phyloP scores from a whole-genome alignment of 345 rosid genomes.

The Barbarea vulgaris region DNA sequence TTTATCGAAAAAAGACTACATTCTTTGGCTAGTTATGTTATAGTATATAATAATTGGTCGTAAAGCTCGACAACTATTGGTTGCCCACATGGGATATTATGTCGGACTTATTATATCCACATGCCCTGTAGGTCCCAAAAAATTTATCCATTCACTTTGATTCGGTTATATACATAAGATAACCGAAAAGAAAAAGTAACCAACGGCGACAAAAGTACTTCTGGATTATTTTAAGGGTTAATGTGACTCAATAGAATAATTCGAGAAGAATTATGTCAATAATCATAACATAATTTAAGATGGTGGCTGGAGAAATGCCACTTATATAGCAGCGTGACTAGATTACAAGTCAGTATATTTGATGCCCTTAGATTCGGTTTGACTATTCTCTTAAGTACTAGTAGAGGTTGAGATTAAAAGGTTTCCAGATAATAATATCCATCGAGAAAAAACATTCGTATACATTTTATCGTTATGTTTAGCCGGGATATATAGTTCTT shows the following conservation, averaged over 20 bases:
- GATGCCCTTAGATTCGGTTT: slow-evolving; percentile 29
- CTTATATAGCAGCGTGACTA: slow-evolving; percentile 32
- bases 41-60: slow-evolving; percentile 13
- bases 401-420: slow-evolving; percentile 35
- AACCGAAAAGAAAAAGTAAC: slow-evolving; percentile 32
- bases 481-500: not conserved
- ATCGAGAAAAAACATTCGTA: not conserved
- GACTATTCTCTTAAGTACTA: slow-evolving; percentile 32
- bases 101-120: slow-evolving; percentile 37
- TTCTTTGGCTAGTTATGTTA: slow-evolving; percentile 8
- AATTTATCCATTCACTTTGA: slow-evolving; percentile 33
- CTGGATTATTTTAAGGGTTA: slow-evolving; percentile 20
- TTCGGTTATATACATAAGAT: slow-evolving; percentile 23
- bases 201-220: slow-evolving; percentile 38
- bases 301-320: slow-evolving; percentile 31
- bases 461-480: not conserved
- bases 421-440: not conserved
- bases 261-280: slow-evolving; percentile 25
- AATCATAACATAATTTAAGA: slow-evolving; percentile 22
- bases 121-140: slow-evolving; percentile 34
- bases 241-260: slow-evolving; percentile 25
- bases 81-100: slow-evolving; percentile 28
- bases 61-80: slow-evolving; percentile 23
- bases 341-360: slow-evolving; percentile 36
- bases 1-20: no score